Conservation (phyloP, 2,329 filamentous ascomycete genomes). For the Trichoderma semiorbis region DNA sequence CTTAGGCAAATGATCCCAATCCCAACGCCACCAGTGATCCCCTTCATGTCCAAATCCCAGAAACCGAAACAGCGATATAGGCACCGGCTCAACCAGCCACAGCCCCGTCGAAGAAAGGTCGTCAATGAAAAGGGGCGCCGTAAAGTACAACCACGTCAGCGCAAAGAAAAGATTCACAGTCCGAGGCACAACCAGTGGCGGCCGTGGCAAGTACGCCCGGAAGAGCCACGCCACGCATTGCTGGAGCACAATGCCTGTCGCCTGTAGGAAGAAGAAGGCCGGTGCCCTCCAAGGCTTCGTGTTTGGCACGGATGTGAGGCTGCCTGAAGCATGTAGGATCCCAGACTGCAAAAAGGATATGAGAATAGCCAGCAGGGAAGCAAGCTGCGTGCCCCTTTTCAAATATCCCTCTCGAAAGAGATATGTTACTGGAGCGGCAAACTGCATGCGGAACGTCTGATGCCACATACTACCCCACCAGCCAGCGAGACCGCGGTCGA, state of each 20-base stretch:
- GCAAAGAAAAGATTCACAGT: constrained; percentile 60
- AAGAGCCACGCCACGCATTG: constrained; percentile 35
- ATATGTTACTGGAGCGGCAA: constrained; percentile 56
- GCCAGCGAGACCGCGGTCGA: constrained; percentile 70
- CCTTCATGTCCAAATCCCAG: constrained; percentile 60
- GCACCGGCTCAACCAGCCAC: constrained; percentile 81
- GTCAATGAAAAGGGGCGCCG: constrained; percentile 63
- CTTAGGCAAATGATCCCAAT: constrained; percentile 45
- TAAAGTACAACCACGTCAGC: constrained; percentile 64
- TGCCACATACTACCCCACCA: constrained; percentile 91
- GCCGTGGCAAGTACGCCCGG: constrained; percentile 28
- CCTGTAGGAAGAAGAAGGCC: constrained; percentile 70
- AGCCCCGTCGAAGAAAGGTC: constrained; percentile 72
- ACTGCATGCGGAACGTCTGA: constrained; percentile 76
- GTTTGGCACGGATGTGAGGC: constrained; percentile 58
- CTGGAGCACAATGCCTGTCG: constrained; percentile 63
- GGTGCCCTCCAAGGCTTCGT: constrained; percentile 52
- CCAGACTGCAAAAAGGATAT: constrained; percentile 61
- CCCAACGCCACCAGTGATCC: constrained; percentile 68
- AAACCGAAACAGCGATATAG: constrained; percentile 65
- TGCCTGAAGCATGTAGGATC: constrained; percentile 67
- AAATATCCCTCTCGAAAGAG: constrained; percentile 42
- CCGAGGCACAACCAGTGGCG: constrained; percentile 48
- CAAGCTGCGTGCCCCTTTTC: constrained; percentile 27
- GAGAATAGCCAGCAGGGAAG: constrained; percentile 31